Percentiles rank a stretch among this genome's conserved stretches.
These are phyloP conservation scores for Naganishia onofrii DNA, from an alignment of 768 basidiomycete genomes.

Conservation along the genomic window DNA sequence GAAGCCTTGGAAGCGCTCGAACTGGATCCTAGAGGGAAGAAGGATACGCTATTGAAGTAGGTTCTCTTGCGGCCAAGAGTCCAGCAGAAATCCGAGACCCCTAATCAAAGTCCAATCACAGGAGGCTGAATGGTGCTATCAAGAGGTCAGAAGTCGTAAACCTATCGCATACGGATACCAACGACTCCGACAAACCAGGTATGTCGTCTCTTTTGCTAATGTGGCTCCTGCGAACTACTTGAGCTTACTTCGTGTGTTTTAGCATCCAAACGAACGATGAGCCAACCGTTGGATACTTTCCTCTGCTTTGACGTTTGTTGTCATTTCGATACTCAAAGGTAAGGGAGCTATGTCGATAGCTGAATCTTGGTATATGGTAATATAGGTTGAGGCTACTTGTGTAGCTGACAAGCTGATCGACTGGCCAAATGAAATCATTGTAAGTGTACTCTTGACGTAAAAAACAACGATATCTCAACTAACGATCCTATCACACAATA, in stretches of 20 bases:
- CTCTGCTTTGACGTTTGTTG: constrained; percentile 73
- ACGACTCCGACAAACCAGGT: neutral
- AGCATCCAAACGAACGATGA: neutral
- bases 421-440: constrained; percentile 95
- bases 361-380: neutral
- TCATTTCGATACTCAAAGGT: neutral
- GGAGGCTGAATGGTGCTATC: constrained; percentile 26
- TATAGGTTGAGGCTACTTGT: constrained; percentile 51
- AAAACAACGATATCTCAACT: constrained; percentile 23
- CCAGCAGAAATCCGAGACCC: constrained; percentile 12
- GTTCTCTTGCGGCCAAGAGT: constrained; percentile 29
- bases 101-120: constrained; percentile 6
- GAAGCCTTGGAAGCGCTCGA: constrained; percentile 43
- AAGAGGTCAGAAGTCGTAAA: constrained; percentile 4
- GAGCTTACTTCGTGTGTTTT: neutral
- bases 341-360: neutral
- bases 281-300: constrained; percentile 65
- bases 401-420: constrained; percentile 64
- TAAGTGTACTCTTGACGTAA: constrained; percentile 51
- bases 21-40: constrained; percentile 52
- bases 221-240: neutral
- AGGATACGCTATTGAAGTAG: constrained; percentile 51
- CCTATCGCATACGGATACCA: neutral
- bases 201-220: neutral
- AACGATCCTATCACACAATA: neutral